phyloP scores from a whole-genome alignment of 2,329 filamentous ascomycete species.

The Hypomyces rosellus region DNA sequence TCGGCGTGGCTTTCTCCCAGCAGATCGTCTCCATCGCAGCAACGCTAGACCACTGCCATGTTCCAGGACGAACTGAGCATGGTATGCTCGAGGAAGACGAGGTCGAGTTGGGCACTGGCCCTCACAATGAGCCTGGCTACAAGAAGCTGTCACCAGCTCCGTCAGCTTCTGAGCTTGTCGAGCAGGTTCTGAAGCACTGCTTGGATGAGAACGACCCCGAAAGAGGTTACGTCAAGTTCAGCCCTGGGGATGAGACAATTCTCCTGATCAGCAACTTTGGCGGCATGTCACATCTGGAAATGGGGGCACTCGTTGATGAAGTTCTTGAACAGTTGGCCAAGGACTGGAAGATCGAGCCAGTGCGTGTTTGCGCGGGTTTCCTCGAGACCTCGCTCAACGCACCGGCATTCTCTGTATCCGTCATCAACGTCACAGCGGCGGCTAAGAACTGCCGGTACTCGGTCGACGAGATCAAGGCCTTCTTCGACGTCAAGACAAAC shows the following conservation, averaged over 20 bases:
- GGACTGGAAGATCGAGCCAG: conserved; percentile 43
- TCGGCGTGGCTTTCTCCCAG: conserved; percentile 42
- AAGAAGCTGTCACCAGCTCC: conserved; percentile 48
- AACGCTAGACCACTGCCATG: conserved; percentile 55
- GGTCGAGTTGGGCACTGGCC: conserved; percentile 59
- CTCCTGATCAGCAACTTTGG: conserved; percentile 55
- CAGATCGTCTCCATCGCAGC: conserved; percentile 53
- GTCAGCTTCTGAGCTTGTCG: conserved; percentile 42
- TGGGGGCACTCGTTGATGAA: conserved; percentile 49
- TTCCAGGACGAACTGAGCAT: conserved; percentile 46
- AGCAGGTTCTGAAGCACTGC: conserved; percentile 53
- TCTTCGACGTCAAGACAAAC: conserved; percentile 60
- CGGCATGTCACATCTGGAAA: conserved; percentile 51
- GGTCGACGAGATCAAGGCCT: conserved; percentile 48
- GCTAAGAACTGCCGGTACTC: conserved; percentile 40
- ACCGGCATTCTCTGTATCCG: conserved; percentile 61
- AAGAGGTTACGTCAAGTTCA: conserved; percentile 44
- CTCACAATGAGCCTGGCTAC: conserved; percentile 61
- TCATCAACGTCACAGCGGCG: conserved; percentile 52
- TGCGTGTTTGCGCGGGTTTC: conserved; percentile 54
- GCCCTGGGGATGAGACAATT: conserved; percentile 40
- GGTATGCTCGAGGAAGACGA: conserved; percentile 43
- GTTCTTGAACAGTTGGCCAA: conserved; percentile 42
- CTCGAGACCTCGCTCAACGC: conserved; percentile 69
- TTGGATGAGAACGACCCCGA: conserved; percentile 50